Conservation (phyloP, 352 stramenopile species). For the Globisporangium emineosum region DNA sequence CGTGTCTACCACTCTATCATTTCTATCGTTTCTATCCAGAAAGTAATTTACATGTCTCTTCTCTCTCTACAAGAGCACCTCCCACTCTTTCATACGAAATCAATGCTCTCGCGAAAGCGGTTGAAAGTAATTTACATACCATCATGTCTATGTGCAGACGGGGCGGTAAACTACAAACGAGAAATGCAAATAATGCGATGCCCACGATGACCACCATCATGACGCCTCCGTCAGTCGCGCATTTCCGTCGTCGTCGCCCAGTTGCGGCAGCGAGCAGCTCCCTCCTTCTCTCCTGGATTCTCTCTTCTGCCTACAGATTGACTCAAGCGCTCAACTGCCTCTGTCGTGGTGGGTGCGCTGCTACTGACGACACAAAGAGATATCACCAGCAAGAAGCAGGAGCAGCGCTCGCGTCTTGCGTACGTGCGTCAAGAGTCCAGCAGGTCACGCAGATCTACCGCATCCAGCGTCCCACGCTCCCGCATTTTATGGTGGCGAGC, state of each 20-base stretch:
- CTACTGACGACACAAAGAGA: neutral
- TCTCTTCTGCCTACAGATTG: neutral
- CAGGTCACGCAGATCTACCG: neutral
- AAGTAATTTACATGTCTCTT: constrained; percentile 8
- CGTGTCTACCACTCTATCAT: constrained; percentile 1
- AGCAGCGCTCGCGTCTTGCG: neutral
- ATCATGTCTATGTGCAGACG: neutral
- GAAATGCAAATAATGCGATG: neutral
- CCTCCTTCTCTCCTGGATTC: neutral
- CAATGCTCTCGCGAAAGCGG: neutral
- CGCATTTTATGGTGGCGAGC: constrained; percentile 8
- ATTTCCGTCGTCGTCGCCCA: neutral
- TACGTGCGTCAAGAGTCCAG: neutral
- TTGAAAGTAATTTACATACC: neutral
- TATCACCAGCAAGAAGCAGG: neutral
- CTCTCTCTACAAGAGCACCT: neutral
- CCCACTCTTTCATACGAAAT: neutral
- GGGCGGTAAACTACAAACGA: neutral
- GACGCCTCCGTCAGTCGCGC: neutral
- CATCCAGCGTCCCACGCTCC: constrained; percentile 1
- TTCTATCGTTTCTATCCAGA: constrained; percentile 6
- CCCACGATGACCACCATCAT: neutral
- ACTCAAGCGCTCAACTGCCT: neutral
- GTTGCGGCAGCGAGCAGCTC: constrained; percentile 2
- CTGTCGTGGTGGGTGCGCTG: neutral